Percentiles rank a stretch among this genome's conserved stretches.
phyloP scores from a whole-genome alignment of 108 stramenopile genomes.

The Cyclotella choctawhatcheeana region DNA sequence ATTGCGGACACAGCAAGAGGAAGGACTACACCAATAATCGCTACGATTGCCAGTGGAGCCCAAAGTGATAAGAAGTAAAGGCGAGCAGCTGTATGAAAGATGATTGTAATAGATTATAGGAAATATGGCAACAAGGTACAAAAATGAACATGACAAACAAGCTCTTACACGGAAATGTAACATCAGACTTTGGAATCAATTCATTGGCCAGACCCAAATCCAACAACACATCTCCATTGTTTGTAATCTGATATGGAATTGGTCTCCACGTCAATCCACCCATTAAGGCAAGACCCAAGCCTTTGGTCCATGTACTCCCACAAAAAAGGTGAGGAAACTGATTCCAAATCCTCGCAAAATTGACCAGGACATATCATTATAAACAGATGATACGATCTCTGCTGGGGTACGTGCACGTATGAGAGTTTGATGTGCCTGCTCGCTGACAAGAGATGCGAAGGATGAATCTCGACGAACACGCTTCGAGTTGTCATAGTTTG shows the following conservation, averaged over 20 bases:
- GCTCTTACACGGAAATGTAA: constrained; percentile 33
- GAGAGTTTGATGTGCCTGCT: constrained; percentile 4
- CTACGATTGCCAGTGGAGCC: constrained; percentile 24
- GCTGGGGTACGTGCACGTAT: constrained; percentile 22
- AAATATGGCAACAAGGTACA: background rate
- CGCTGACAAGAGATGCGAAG: constrained; percentile 13
- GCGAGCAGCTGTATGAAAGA: constrained; percentile 12
- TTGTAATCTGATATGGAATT: constrained; percentile 45
- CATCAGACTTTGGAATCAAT: constrained; percentile 38
- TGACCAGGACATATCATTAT: constrained; percentile 19
- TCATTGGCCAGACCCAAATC: constrained; percentile 45
- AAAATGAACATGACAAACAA: background rate
- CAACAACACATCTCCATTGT: constrained; percentile 44
- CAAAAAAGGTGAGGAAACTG: constrained; percentile 14
- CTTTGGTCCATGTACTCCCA: constrained; percentile 35
- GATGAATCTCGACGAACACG: constrained; percentile 27
- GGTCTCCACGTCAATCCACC: constrained; percentile 26
- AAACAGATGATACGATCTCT: constrained; percentile 32
- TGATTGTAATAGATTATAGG: background rate
- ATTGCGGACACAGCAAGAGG: constrained; percentile 27
- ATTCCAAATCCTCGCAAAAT: constrained; percentile 4
- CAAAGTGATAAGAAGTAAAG: constrained; percentile 39
- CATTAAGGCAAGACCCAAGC: constrained; percentile 21
- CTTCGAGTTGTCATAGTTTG: constrained; percentile 32
- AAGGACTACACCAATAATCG: constrained; percentile 29